Evolutionary conservation across 257 asterid species (phyloP).

Genomic region (Solanum chmielewskii): DNA sequence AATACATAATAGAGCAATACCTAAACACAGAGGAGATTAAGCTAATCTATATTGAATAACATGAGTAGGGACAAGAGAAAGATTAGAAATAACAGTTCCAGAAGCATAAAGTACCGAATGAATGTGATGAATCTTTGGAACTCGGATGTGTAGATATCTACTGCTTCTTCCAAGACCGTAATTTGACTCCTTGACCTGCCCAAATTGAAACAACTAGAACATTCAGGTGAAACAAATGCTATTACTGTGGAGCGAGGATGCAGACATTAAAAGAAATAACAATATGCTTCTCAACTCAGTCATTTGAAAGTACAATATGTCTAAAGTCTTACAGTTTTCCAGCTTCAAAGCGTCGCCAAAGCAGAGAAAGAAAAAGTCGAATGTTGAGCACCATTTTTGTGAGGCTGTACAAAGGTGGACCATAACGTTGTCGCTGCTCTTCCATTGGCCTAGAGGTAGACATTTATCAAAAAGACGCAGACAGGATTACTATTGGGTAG

Average conservation of each 20-base stretch:
- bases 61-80: neutral
- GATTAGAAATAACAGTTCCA: neutral
- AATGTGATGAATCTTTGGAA: conserved; percentile 70
- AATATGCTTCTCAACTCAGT: neutral
- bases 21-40: neutral
- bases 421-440: conserved; percentile 95
- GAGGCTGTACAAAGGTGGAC: conserved; percentile 90
- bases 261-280: neutral
- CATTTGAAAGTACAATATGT: conserved; percentile 5
- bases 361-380: conserved; percentile 53
- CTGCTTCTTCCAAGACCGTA: conserved; percentile 62
- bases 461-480: conserved; percentile 20
- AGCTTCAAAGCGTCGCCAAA: conserved; percentile 51
- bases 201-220: conserved; percentile 5
- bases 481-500: conserved; percentile 8
- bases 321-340: conserved; percentile 49
- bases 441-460: conserved; percentile 85
- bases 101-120: conserved; percentile 43
- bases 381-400: conserved; percentile 66
- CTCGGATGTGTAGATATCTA: conserved; percentile 64
- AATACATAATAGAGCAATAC: neutral
- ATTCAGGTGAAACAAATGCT: neutral
- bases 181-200: conserved; percentile 54
- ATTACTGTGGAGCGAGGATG: neutral
- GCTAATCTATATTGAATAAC: neutral